phyloP scores from a whole-genome alignment of 2,329 filamentous ascomycete species.

The Epichloe uncinata region DNA sequence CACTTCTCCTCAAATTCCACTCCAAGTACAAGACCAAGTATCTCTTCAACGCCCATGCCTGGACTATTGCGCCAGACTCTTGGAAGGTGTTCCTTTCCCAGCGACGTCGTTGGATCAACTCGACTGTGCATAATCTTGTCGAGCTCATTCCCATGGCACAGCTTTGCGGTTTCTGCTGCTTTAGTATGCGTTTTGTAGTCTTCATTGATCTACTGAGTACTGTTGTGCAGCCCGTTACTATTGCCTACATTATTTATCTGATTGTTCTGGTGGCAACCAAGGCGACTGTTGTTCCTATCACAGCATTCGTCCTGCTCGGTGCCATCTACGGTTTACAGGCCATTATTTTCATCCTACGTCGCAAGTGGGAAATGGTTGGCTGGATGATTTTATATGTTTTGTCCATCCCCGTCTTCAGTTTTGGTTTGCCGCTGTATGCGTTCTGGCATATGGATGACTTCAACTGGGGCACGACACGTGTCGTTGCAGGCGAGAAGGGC shows the following conservation, averaged over 20 bases:
- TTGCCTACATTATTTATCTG: constrained; percentile 82
- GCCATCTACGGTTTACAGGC: constrained; percentile 97
- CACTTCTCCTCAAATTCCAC: constrained; percentile 83
- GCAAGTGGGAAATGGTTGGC: constrained; percentile 99
- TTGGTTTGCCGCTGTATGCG: constrained; percentile 78
- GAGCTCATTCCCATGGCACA: constrained; percentile 89
- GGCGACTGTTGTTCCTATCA: constrained; percentile 58
- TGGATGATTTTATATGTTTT: constrained; percentile 97
- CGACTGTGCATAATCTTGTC: constrained; percentile 92
- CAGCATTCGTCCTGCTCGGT: constrained; percentile 77
- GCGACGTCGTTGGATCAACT: constrained; percentile 99
- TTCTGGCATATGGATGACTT: constrained; percentile 99
- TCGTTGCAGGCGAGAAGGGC: constrained; percentile 87
- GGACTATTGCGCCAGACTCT: constrained; percentile 92
- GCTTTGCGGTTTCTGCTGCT: constrained; percentile 98
- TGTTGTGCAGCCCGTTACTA: constrained; percentile 78
- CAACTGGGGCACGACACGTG: constrained; percentile 96
- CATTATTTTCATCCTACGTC: constrained; percentile 88
- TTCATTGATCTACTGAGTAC: constrained; percentile 90
- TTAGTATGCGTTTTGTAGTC: constrained; percentile 97
- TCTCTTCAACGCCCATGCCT: constrained; percentile 80
- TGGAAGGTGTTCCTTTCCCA: constrained; percentile 94
- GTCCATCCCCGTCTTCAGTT: constrained; percentile 83
- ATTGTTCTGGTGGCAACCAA: constrained; percentile 58
- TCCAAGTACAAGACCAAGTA: constrained; percentile 97